Conservation (phyloP, 495 filamentous ascomycete genomes). For the Extremus antarcticus region DNA sequence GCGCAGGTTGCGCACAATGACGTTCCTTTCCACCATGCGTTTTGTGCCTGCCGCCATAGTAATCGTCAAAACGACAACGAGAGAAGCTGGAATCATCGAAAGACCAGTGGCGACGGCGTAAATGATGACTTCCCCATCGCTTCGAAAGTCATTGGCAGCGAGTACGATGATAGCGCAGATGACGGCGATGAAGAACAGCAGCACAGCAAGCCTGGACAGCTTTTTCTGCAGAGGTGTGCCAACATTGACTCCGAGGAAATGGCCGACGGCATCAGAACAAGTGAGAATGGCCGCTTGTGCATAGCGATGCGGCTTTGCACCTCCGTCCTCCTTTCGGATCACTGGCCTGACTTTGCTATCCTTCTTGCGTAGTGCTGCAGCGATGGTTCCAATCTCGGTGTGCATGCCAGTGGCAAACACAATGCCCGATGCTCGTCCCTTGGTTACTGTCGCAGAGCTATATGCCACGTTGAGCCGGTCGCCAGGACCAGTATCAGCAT, state of each 20-base stretch:
- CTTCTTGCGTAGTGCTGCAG: conserved; percentile 38
- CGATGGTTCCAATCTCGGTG: conserved; percentile 64
- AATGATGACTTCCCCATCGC: conserved; percentile 55
- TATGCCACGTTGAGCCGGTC: conserved; percentile 64
- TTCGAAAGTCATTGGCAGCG: conserved; percentile 49
- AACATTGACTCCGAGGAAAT: conserved; percentile 43
- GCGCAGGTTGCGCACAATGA: conserved; percentile 60
- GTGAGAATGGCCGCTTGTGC: conserved; percentile 60
- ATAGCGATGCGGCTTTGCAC: conserved; percentile 45
- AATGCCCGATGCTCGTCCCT: conserved; percentile 57
- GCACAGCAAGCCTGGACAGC: conserved; percentile 56
- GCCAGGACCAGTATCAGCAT: conserved; percentile 47
- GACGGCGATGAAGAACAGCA: conserved; percentile 59
- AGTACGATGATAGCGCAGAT: conserved; percentile 62
- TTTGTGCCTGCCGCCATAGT: conserved; percentile 67
- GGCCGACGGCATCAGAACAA: conserved; percentile 51
- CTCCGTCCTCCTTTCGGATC: conserved; percentile 32
- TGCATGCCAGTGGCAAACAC: conserved; percentile 61
- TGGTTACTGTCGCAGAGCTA: conserved; percentile 60
- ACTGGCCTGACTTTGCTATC: conserved; percentile 31
- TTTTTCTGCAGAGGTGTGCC: conserved; percentile 56
- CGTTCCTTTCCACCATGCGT: conserved; percentile 59
- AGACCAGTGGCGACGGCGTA: conserved; percentile 45
- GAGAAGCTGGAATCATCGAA: conserved; percentile 57
- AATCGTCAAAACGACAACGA: conserved; percentile 63